Conservation (phyloP, 306 rosid species). For the Hylodesmum podocarpum region DNA sequence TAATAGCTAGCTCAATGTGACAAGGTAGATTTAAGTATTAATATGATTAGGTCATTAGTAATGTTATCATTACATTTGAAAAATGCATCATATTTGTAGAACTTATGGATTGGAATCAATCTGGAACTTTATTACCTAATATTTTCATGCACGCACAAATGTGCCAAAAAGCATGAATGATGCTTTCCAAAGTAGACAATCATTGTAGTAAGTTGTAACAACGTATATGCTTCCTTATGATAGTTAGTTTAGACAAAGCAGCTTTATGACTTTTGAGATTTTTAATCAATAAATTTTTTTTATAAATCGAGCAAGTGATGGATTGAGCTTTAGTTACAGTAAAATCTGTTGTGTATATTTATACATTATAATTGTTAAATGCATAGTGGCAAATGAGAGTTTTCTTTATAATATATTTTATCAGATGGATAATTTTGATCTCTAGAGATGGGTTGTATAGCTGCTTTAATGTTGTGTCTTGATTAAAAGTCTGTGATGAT, state of each 20-base stretch:
- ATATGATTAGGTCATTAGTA: neutral
- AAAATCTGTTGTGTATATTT: neutral
- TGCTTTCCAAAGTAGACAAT: neutral
- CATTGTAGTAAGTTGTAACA: neutral
- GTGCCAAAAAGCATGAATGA: neutral
- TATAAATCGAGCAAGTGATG: conserved; percentile 8
- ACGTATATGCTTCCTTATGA: neutral
- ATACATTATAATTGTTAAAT: neutral
- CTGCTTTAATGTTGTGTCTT: neutral
- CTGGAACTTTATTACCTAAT: neutral
- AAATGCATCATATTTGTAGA: neutral
- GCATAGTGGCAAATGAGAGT: neutral
- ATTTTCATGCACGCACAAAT: neutral
- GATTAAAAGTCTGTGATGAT: neutral
- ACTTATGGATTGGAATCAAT: neutral
- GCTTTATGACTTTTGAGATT: neutral
- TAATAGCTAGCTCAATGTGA: neutral
- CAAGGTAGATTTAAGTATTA: neutral
- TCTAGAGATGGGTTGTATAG: neutral
- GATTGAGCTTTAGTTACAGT: neutral
- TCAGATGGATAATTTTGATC: neutral
- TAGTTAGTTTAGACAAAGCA: neutral
- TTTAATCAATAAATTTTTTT: neutral
- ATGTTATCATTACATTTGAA: neutral
- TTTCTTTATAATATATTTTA: neutral